Evolutionary conservation across 805 yeast species (phyloP).

Genomic region (Yarrowia phangngaensis): DNA sequence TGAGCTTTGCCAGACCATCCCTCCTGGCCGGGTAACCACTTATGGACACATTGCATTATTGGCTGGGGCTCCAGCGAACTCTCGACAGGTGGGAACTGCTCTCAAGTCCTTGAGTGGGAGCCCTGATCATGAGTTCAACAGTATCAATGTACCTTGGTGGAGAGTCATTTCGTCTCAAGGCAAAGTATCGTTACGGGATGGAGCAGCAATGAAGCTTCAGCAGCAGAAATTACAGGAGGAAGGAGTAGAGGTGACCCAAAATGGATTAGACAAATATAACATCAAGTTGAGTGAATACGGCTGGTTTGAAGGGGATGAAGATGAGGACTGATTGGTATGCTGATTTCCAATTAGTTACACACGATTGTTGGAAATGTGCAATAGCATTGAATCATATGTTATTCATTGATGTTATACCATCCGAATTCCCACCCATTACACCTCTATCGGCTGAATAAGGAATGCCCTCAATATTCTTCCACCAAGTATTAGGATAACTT

Average conservation of each 20-base stretch:
- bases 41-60: constrained; percentile 73
- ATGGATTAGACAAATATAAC: constrained; percentile 34
- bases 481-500: too few species aligned
- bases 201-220: constrained; percentile 48
- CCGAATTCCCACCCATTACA: too few species aligned
- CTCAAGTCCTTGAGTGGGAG: constrained; percentile 50
- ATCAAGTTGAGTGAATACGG: constrained; percentile 51
- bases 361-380: background rate
- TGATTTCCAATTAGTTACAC: background rate
- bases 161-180: constrained; percentile 66
- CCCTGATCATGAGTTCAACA: constrained; percentile 33
- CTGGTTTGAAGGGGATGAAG: constrained; percentile 49
- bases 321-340: background rate
- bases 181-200: constrained; percentile 48
- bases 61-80: constrained; percentile 57
- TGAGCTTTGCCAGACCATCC: constrained; percentile 50
- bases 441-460: too few species aligned
- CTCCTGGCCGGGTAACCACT: constrained; percentile 61
- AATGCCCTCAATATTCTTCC: too few species aligned
- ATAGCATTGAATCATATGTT: too few species aligned
- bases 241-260: constrained; percentile 39
- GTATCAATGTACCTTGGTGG: constrained; percentile 70
- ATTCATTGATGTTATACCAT: too few species aligned
- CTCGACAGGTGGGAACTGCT: constrained; percentile 72
- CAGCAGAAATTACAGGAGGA: constrained; percentile 47